Conservation (phyloP, 2,329 filamentous ascomycete species). For the Fusarium citri region DNA sequence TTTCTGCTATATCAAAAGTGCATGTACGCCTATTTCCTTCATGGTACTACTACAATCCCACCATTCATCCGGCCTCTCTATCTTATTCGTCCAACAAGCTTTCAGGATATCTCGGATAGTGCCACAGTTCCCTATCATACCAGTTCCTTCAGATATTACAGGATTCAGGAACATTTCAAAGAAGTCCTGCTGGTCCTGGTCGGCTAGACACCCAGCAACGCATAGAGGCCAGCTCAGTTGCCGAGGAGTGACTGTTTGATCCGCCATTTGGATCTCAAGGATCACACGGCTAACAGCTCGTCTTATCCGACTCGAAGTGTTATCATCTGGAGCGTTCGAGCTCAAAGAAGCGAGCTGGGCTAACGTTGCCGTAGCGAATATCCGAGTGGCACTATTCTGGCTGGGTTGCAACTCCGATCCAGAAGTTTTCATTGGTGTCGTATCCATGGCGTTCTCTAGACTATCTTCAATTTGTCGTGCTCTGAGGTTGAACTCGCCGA, state of each 20-base stretch:
- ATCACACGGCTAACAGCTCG: neutral
- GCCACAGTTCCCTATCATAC: slow-evolving; percentile 1
- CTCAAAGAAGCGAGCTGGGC: neutral
- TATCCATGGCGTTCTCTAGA: neutral
- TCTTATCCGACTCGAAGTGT: neutral
- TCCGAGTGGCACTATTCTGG: neutral
- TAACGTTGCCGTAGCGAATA: neutral
- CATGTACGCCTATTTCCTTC: neutral
- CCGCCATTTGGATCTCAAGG: neutral
- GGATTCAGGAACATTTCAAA: neutral
- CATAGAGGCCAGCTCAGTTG: slow-evolving; percentile 5
- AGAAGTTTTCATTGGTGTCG: neutral
- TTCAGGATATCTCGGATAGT: neutral
- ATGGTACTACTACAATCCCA: slow-evolving; percentile 2
- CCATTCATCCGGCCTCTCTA: fast-evolving
- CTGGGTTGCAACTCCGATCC: neutral
- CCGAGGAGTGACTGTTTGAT: neutral
- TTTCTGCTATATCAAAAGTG: neutral
- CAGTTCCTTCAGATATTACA: fast-evolving
- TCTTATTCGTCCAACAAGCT: neutral
- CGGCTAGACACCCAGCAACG: neutral
- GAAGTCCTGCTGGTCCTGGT: neutral
- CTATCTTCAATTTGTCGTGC: neutral
- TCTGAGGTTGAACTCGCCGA: fast-evolving
- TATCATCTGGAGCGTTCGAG: fast-evolving